phyloP scores from a whole-genome alignment of 2,329 filamentous ascomycete genomes.

The Hypoxylon sp. region DNA sequence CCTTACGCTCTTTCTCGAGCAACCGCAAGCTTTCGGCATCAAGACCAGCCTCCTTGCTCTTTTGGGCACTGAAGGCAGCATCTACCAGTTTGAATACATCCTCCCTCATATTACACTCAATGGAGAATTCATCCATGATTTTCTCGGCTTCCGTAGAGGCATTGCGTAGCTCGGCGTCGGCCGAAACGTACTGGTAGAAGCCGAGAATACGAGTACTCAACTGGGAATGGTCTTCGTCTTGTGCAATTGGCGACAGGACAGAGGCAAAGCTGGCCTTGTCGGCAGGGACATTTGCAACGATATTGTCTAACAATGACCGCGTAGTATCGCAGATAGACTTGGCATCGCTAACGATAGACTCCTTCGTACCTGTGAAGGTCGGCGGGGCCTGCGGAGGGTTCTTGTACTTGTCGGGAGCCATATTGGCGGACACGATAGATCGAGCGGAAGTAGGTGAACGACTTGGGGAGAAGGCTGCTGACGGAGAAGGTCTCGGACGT shows the following conservation, averaged over 20 bases:
- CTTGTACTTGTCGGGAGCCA: slow-evolving; percentile 77
- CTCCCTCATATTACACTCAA: slow-evolving; percentile 85
- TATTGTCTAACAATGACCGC: slow-evolving; percentile 75
- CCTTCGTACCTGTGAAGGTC: slow-evolving; percentile 81
- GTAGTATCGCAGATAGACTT: slow-evolving; percentile 75
- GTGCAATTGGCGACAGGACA: slow-evolving; percentile 76
- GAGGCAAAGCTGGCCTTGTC: slow-evolving; percentile 68
- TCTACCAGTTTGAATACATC: slow-evolving; percentile 81
- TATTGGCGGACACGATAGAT: slow-evolving; percentile 67
- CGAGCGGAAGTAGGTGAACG: slow-evolving; percentile 41
- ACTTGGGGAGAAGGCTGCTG: slow-evolving; percentile 51
- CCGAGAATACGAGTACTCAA: slow-evolving; percentile 76
- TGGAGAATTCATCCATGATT: slow-evolving; percentile 81
- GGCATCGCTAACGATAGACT: slow-evolving; percentile 76
- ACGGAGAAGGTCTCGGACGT: slow-evolving; percentile 57
- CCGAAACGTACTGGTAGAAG: slow-evolving; percentile 86
- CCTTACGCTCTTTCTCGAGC: slow-evolving; percentile 83
- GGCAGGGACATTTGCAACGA: slow-evolving; percentile 73
- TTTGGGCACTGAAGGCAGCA: slow-evolving; percentile 70
- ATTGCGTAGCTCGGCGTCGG: slow-evolving; percentile 76
- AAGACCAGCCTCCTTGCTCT: slow-evolving; percentile 67
- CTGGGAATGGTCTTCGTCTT: slow-evolving; percentile 77
- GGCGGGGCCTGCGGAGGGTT: slow-evolving; percentile 84
- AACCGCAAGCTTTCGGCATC: slow-evolving; percentile 80
- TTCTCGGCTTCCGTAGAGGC: slow-evolving; percentile 83